These are phyloP conservation scores for Gryganskiella cystojenkinii DNA, from an alignment of 192 early-diverging fungal genomes.

Conservation along the genomic window DNA sequence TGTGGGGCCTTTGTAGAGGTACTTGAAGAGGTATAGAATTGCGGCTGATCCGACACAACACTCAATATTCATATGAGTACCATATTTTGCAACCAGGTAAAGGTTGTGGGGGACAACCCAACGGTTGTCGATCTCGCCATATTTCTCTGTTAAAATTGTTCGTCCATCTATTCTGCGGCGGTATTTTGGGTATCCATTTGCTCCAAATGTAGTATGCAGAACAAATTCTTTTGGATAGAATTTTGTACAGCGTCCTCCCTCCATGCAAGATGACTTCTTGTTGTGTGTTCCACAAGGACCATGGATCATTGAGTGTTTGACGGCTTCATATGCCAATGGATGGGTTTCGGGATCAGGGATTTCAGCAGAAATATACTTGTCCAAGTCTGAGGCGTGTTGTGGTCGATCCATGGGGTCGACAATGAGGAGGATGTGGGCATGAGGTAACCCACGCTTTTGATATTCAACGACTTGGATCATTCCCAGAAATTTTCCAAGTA, in stretches of 20 bases:
- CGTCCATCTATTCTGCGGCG: not conserved
- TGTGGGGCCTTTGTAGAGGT: conserved; percentile 36
- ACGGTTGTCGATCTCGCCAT: conserved; percentile 22
- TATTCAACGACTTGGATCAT: conserved; percentile 29
- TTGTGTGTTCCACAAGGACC: conserved; percentile 3
- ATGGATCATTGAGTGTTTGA: conserved; percentile 28
- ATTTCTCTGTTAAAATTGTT: not conserved
- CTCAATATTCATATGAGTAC: conserved; percentile 42
- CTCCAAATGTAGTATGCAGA: not conserved
- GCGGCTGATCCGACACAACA: conserved; percentile 2
- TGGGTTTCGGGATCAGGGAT: conserved; percentile 18
- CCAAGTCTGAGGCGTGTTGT: not conserved
- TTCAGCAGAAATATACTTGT: conserved; percentile 23
- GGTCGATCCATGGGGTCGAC: conserved; percentile 8
- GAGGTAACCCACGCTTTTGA: conserved; percentile 27
- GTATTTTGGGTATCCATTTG: conserved; percentile 31
- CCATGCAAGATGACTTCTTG: conserved; percentile 6
- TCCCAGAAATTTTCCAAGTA: conserved; percentile 28
- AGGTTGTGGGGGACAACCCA: conserved; percentile 34
- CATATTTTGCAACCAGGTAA: conserved; percentile 26
- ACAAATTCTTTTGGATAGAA: conserved; percentile 28
- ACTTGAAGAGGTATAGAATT: conserved; percentile 42
- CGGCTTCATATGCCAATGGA: conserved; percentile 5
- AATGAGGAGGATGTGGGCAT: conserved; percentile 38
- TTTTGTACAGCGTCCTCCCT: conserved; percentile 33